Conservation (phyloP, 805 yeast genomes). For the Henningerozyma blattae region DNA sequence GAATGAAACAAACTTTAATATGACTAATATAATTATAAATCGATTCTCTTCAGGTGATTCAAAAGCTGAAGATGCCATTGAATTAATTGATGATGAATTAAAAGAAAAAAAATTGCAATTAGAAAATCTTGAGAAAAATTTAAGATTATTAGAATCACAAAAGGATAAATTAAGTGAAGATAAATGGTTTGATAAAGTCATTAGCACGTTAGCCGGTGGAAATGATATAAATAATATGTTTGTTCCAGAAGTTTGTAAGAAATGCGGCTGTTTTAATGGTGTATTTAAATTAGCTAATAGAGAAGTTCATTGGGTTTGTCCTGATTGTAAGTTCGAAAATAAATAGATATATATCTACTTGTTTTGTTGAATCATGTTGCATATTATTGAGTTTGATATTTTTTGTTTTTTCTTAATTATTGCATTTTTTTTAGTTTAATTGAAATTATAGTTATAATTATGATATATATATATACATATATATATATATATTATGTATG, state of each 20-base stretch:
- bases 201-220: slow-evolving; percentile 21
- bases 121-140: slow-evolving; percentile 26
- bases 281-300: not conserved
- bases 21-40: slow-evolving; percentile 60
- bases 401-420: too few relatives aligned
- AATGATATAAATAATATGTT: slow-evolving; percentile 9
- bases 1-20: slow-evolving; percentile 58
- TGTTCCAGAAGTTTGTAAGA: slow-evolving; percentile 14
- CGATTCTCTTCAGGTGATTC: slow-evolving; percentile 47
- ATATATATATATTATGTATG: too few relatives aligned
- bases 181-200: slow-evolving; percentile 24
- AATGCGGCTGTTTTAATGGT: slow-evolving; percentile 17
- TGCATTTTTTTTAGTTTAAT: too few relatives aligned
- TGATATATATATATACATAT: too few relatives aligned
- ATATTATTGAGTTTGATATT: too few relatives aligned
- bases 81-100: slow-evolving; percentile 33
- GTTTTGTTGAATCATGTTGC: too few relatives aligned
- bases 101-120: slow-evolving; percentile 27
- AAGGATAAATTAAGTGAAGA: slow-evolving; percentile 4
- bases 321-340: not conserved
- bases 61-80: slow-evolving; percentile 33
- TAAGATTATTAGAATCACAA: slow-evolving; percentile 9
- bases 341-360: too few relatives aligned
- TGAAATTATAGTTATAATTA: too few relatives aligned
- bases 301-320: not conserved